A percentile compares a stretch with the other conserved stretches of the same genome.
These are phyloP conservation scores for Avena atlantica DNA, from an alignment of 176 grass and related monocot genomes.

Conservation along the genomic window DNA sequence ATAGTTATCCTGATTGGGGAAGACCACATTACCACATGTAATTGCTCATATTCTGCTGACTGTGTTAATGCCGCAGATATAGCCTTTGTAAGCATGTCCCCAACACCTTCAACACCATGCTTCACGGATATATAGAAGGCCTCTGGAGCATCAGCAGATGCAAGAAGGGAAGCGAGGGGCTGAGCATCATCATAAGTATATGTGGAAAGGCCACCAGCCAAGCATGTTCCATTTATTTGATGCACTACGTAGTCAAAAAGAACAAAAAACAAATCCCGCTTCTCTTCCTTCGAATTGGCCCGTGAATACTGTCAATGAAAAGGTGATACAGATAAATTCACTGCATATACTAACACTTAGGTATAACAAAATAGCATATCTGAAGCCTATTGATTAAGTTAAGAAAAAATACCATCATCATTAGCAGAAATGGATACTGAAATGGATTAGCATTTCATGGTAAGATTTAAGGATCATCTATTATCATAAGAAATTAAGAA, in stretches of 20 bases:
- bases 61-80: slow-evolving; percentile 78
- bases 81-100: slow-evolving; percentile 87
- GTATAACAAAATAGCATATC: slow-evolving; percentile 18
- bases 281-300: slow-evolving; percentile 90
- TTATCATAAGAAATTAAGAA: neutral
- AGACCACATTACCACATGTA: slow-evolving; percentile 62
- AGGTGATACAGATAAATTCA: slow-evolving; percentile 30
- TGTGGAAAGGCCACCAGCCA: slow-evolving; percentile 66
- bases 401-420: slow-evolving; percentile 29
- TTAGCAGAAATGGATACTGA: neutral
- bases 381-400: slow-evolving; percentile 10
- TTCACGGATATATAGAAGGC: slow-evolving; percentile 92
- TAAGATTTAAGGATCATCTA: neutral
- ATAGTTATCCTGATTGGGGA: neutral
- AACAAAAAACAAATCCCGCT: slow-evolving; percentile 84
- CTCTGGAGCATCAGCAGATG: slow-evolving; percentile 83
- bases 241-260: slow-evolving; percentile 89
- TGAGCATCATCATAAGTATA: slow-evolving; percentile 86
- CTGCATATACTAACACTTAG: slow-evolving; percentile 15
- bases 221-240: slow-evolving; percentile 91
- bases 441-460: slow-evolving; percentile 3
- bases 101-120: slow-evolving; percentile 81
- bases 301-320: slow-evolving; percentile 83
- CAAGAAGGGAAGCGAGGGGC: slow-evolving; percentile 82
- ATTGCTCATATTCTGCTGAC: slow-evolving; percentile 73